Base-by-base conservation (phyloP, 805 yeast species). In the Scheffersomyces coipomensis region DNA sequence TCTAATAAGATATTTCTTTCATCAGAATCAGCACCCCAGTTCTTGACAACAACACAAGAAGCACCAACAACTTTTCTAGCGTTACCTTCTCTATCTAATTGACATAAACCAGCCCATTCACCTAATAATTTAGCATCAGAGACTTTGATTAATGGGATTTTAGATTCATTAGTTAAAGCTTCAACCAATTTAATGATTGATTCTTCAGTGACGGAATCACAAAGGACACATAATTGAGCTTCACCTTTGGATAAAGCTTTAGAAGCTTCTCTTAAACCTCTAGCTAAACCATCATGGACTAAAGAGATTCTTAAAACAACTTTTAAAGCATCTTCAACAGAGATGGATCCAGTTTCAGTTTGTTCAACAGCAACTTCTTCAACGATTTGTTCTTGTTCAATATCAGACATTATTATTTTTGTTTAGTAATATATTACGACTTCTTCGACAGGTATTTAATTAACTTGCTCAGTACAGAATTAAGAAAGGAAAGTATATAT, bases 41-140 rank as follows among this genome's bases (percentile, higher is more conserved):
- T 85, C 84, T 87, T 90, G 83, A 93, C 88, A 64, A 93, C 99
- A 70, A 91, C 97, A 77, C 96, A 91, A 64, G 98, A 90, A 76
- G 97, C 95, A 79, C 99, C 99, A 73, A 93, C 99, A 65, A 93
- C 98, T 88, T 93, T 93, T 83, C 97, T 89, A 78, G 98, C 97
- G 82, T 91, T 89, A 79, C 99, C 99, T 66, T 93, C 98, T 79
- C 97, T 88, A 95, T 93, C 98, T 66, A 91, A 84, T 79, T 89
- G 88, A 81, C 97, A 93, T 62, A 93, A 82, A 86, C 99, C 99
- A 68, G 98, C 98, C 99, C 99, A 93, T 83, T 93, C 98, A 83
- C 99, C 99, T 71, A 93, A 84, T 81, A 88, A 87, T 85, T 93
- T 93, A 70, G 98, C 97, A 71, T 93, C 99, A 63, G 98, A 87